phyloP scores from a whole-genome alignment of 2,329 filamentous ascomycete genomes.

The Colletotrichum gigasporum region DNA sequence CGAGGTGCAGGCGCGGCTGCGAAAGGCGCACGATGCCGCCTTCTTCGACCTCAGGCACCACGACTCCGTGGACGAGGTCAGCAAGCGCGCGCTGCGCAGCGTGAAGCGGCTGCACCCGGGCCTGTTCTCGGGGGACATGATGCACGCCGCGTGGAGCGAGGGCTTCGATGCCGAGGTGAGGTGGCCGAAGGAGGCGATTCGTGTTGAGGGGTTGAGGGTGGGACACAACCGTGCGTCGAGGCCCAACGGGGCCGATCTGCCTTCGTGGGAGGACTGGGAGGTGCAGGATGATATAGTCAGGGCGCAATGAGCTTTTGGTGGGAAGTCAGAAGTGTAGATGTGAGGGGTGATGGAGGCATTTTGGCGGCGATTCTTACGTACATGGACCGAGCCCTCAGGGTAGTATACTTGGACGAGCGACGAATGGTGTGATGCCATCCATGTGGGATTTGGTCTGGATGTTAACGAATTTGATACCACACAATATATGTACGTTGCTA shows the following conservation, averaged over 20 bases:
- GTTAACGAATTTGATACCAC: no score
- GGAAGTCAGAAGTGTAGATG: no score
- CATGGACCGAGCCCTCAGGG: no score
- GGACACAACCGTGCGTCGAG: slow-evolving; percentile 46
- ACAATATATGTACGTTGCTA: no score
- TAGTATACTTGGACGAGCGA: no score
- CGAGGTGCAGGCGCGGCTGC: slow-evolving; percentile 56
- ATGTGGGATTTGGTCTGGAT: no score
- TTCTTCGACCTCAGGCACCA: slow-evolving; percentile 65
- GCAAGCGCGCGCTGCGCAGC: slow-evolving; percentile 61
- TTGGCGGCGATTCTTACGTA: no score
- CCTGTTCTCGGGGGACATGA: slow-evolving; percentile 40
- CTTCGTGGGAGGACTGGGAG: slow-evolving; percentile 63
- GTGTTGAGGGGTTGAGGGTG: slow-evolving; percentile 48
- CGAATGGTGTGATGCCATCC: no score
- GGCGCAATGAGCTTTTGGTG: not conserved
- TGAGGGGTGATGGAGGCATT: no score
- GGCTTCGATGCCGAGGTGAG: slow-evolving; percentile 45
- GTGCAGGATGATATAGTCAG: slow-evolving; percentile 41
- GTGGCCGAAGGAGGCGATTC: slow-evolving; percentile 50
- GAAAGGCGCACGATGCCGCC: slow-evolving; percentile 55
- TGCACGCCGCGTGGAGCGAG: slow-evolving; percentile 41
- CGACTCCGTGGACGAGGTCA: slow-evolving; percentile 68
- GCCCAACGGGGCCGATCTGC: slow-evolving; percentile 61
- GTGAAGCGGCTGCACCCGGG: slow-evolving; percentile 52